Evolutionary conservation across 768 basidiomycete genomes (phyloP).

Genomic region (Auriculariales sp.): DNA sequence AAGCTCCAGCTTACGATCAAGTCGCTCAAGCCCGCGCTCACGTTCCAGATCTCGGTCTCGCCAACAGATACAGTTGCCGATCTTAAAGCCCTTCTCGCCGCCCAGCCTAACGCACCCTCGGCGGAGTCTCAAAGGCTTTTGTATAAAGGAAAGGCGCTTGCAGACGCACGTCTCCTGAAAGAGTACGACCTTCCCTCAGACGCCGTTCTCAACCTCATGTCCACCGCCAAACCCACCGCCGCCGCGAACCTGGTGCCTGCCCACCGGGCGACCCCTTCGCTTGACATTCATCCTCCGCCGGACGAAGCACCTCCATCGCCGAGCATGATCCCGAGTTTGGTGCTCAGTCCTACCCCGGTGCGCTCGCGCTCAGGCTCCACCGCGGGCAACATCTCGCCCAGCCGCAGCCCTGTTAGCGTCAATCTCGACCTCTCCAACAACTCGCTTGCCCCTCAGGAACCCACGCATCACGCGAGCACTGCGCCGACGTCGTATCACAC

Average conservation of each 20-base stretch:
- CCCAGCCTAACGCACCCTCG: constrained; percentile 55
- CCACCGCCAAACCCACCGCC: constrained; percentile 65
- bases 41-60: constrained; percentile 57
- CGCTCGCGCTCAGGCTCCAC: constrained; percentile 53
- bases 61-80: constrained; percentile 70
- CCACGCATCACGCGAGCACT: constrained; percentile 14
- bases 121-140: constrained; percentile 74
- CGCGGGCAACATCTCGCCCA: constrained; percentile 64
- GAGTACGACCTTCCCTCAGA: constrained; percentile 79
- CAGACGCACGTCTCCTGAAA: constrained; percentile 74
- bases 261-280: constrained; percentile 1
- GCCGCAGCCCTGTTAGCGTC: constrained; percentile 50
- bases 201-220: constrained; percentile 73
- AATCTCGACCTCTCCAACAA: constrained; percentile 53
- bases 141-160: constrained; percentile 87
- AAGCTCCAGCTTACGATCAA: constrained; percentile 56
- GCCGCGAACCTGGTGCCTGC: constrained; percentile 28
- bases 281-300: constrained; percentile 10
- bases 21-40: constrained; percentile 73
- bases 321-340: constrained; percentile 13
- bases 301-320: constrained; percentile 12
- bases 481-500: constrained; percentile 38
- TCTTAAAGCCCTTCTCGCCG: constrained; percentile 64
- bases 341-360: constrained; percentile 10
- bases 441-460: constrained; percentile 22